A percentile compares a stretch with the other conserved stretches of the same genome.
Evolutionary conservation across 768 basidiomycete genomes (phyloP).

Genomic region (Epithele typhae): DNA sequence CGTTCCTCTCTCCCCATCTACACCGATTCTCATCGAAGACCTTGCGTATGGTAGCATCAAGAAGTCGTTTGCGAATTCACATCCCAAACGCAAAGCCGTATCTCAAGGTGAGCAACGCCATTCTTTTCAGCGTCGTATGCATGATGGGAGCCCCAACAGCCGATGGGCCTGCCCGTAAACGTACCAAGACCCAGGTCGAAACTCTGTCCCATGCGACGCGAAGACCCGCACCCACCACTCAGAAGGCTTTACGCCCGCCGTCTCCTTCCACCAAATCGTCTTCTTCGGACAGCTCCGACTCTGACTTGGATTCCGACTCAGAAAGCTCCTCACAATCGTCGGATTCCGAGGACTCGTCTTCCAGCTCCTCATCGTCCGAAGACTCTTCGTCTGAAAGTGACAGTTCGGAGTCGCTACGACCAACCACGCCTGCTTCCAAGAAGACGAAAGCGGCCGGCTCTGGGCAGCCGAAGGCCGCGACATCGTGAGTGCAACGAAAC

Average conservation of each 20-base stretch:
- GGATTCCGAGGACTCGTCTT: constrained; percentile 20
- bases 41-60: constrained; percentile 15
- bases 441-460: no score
- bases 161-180: constrained; percentile 13
- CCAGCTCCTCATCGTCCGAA: constrained; percentile 4
- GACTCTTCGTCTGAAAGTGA: constrained; percentile 1
- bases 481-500: no score
- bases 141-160: no score
- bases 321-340: constrained; percentile 23
- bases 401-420: background rate
- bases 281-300: background rate
- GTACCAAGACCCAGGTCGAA: constrained; percentile 4
- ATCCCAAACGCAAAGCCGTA: constrained; percentile 18
- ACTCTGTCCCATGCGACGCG: background rate
- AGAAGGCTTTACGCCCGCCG: background rate
- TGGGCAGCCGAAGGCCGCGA: no score
- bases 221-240: background rate
- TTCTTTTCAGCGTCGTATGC: background rate
- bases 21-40: constrained; percentile 18
- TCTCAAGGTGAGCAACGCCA: constrained; percentile 2
- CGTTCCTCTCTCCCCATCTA: constrained; percentile 7
- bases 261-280: background rate
- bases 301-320: constrained; percentile 12
- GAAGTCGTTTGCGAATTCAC: background rate
- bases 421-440: no score